Base-by-base conservation (phyloP, 148 eudicot genomes). In the Suaeda aralocaspica region DNA sequence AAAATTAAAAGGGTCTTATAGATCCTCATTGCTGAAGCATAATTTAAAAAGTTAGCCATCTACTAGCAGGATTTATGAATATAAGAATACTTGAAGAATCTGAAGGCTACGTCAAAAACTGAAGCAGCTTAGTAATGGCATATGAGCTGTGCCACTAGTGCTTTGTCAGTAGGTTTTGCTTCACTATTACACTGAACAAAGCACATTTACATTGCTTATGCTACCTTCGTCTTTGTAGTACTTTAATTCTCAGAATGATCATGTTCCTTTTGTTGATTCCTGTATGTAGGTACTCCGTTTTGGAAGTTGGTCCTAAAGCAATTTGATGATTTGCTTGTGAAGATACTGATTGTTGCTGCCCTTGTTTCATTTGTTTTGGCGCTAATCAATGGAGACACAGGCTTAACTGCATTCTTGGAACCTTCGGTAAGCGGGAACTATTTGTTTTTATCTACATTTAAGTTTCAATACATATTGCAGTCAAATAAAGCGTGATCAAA, bases 261-360 rank as follows among this genome's bases (percentile, higher is more conserved):
- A 44, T 57, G 29, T 31, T 52, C 14, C 64, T 31, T 25, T 8
- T 25, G 30, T 66, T 59, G 30, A 50, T 62, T 72, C 51, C 74
- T 79, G 28, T 60, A 59, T 84, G 79, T 84, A 93, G 98, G 92
- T 77, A 93, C 98, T 77, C 97, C 98, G 28, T 93, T 93, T 60
- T 93, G 96, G 98, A 88, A 85, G 78, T 73, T 93, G 85, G 95
- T 93, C 71, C 71, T 93, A 83, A 93, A 93, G 89, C 98, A 93
- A 74, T 93, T 93, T 80, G 97, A 93, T 80, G 98, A 93, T 79
- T 84, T 93, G 79, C 90, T 93, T 72, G 98, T 93, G 31, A 93
- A 91, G 87, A 93, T 93, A 77, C 81, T 93, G 86, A 90, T 93
- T 74, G 98, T 85, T 67, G 96, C 98, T 49, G 98, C 98, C 64